Percentiles rank a stretch among this genome's conserved stretches.
Evolutionary conservation across 768 basidiomycete genomes (phyloP).

Genomic region (Russula sp.): DNA sequence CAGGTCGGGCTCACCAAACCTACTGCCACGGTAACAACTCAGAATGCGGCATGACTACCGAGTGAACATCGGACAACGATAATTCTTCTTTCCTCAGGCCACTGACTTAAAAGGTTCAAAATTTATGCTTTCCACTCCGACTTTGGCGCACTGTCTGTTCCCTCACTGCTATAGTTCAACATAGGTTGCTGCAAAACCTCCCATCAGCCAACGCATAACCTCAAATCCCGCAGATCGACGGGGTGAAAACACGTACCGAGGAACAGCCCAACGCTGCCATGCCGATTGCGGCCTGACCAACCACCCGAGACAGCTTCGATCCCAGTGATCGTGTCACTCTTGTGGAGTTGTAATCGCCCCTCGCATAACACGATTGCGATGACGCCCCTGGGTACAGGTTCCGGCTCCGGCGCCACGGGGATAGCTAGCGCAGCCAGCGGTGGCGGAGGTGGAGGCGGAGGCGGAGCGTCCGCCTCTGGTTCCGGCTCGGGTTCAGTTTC

Average conservation of each 20-base stretch:
- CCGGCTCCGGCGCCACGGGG: conserved; percentile 41
- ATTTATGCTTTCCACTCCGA: background rate
- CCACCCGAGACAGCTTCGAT: conserved; percentile 85
- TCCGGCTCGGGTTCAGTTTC: conserved; percentile 38
- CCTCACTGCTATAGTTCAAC: conserved; percentile 25
- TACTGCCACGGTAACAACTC: no score
- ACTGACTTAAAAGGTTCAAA: background rate
- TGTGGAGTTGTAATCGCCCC: conserved; percentile 35
- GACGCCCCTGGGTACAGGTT: conserved; percentile 46
- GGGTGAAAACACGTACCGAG: conserved; percentile 46
- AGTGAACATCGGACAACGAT: background rate
- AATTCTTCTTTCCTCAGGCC: background rate
- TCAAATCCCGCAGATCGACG: background rate
- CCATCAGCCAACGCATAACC: background rate
- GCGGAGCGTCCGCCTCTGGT: conserved; percentile 43
- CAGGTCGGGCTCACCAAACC: no score
- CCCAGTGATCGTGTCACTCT: conserved; percentile 71
- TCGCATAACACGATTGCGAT: conserved; percentile 64
- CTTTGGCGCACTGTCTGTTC: conserved; percentile 17
- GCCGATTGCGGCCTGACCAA: conserved; percentile 67
- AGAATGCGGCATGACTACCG: background rate
- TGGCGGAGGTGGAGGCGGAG: conserved; percentile 45
- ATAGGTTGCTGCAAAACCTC: conserved; percentile 9
- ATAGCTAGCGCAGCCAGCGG: conserved; percentile 38
- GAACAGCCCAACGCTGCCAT: conserved; percentile 63